Conservation (phyloP, 768 basidiomycete genomes). For the Antrodiella citrinella region DNA sequence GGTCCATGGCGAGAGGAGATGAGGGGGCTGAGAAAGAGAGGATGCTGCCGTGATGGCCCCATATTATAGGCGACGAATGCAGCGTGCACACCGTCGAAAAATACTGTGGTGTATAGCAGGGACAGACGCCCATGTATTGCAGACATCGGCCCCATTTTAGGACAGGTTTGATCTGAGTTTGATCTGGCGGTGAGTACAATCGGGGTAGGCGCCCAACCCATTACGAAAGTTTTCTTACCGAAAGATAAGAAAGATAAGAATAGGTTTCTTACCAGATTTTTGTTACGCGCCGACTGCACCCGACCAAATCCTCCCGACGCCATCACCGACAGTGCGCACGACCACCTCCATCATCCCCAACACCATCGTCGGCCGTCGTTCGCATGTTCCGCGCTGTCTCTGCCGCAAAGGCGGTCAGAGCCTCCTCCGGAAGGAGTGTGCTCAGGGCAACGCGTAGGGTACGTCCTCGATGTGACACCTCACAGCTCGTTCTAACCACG, state of each 20-base stretch:
- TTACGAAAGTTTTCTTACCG: too few species aligned
- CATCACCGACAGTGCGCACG: background rate
- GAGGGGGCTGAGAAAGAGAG: background rate
- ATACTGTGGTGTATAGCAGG: too few species aligned
- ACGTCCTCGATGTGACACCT: slow-evolving; percentile 19
- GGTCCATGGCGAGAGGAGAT: background rate
- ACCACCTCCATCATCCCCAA: slow-evolving; percentile 11
- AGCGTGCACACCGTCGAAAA: too few species aligned
- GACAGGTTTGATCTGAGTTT: too few species aligned
- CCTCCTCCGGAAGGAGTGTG: slow-evolving; percentile 33
- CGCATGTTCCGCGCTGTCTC: slow-evolving; percentile 48
- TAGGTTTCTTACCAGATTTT: too few species aligned
- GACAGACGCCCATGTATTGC: too few species aligned
- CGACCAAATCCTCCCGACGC: too few species aligned
- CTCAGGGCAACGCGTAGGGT: slow-evolving; percentile 56
- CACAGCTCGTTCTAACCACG: slow-evolving; percentile 3
- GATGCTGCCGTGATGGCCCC: background rate
- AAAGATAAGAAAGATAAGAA: too few species aligned
- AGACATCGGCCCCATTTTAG: too few species aligned
- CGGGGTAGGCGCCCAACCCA: too few species aligned
- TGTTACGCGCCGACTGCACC: too few species aligned
- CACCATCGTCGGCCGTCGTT: background rate
- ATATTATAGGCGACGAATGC: background rate
- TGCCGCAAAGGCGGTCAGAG: slow-evolving; percentile 44
- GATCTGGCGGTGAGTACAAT: too few species aligned